Evolutionary conservation across 805 yeast genomes (phyloP).

Genomic region (Sugiyamaella mastotermitis): DNA sequence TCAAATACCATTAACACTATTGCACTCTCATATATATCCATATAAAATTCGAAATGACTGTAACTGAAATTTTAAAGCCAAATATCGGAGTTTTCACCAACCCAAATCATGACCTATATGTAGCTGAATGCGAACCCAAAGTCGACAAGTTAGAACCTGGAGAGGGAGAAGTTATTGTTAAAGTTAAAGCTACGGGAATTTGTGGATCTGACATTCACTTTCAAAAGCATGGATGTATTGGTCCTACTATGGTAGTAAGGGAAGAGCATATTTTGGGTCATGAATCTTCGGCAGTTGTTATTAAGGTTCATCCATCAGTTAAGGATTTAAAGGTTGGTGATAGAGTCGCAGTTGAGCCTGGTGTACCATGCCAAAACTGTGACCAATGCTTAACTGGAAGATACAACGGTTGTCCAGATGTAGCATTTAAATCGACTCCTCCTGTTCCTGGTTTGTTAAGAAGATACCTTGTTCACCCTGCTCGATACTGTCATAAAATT

Average conservation of each 20-base stretch:
- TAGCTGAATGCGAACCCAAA: slow-evolving; percentile 25
- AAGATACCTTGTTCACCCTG: slow-evolving; percentile 33
- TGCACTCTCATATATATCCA: too few relatives aligned
- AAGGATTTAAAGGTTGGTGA: slow-evolving; percentile 43
- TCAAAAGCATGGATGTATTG: slow-evolving; percentile 60
- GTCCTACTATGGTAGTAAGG: slow-evolving; percentile 45
- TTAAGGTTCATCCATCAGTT: slow-evolving; percentile 46
- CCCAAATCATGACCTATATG: slow-evolving; percentile 28
- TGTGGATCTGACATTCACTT: slow-evolving; percentile 74
- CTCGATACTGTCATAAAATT: slow-evolving; percentile 32
- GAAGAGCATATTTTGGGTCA: slow-evolving; percentile 61
- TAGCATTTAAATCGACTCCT: slow-evolving; percentile 34
- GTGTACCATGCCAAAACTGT: slow-evolving; percentile 42
- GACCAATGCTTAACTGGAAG: slow-evolving; percentile 30
- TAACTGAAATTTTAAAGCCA: slow-evolving; percentile 8
- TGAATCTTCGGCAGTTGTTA: slow-evolving; percentile 47
- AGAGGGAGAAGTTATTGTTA: slow-evolving; percentile 44
- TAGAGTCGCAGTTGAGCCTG: slow-evolving; percentile 42
- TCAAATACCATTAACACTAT: too few relatives aligned
- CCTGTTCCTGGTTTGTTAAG: slow-evolving; percentile 33
- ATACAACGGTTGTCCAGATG: slow-evolving; percentile 34
- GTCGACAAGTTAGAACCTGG: slow-evolving; percentile 27
- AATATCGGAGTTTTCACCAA: slow-evolving; percentile 30
- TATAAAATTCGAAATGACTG: too few relatives aligned
- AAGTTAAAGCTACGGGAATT: slow-evolving; percentile 61